Conservation (phyloP, 805 yeast species). For the Starmerella apicola region DNA sequence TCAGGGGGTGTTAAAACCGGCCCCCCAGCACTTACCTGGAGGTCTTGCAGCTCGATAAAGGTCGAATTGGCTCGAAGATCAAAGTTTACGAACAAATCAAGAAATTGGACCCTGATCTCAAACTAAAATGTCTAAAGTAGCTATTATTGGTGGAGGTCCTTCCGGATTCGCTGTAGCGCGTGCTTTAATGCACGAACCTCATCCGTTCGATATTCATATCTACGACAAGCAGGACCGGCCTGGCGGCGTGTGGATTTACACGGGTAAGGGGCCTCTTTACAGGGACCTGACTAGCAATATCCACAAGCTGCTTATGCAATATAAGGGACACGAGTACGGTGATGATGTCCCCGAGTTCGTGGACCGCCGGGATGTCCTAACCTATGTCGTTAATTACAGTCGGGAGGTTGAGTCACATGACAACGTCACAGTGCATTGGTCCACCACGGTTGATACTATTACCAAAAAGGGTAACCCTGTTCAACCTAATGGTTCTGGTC, state of each 20-base stretch:
- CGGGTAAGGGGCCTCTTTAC: slow-evolving; percentile 42
- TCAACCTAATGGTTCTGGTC: too few relatives aligned
- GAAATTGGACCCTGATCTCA: too few relatives aligned
- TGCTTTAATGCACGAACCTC: slow-evolving; percentile 39
- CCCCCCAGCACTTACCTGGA: too few relatives aligned
- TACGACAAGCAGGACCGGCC: slow-evolving; percentile 45
- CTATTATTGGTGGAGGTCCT: slow-evolving; percentile 72
- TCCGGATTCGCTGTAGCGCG: slow-evolving; percentile 55
- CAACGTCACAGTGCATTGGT: slow-evolving; percentile 30
- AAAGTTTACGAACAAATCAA: too few relatives aligned
- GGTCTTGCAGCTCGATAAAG: too few relatives aligned
- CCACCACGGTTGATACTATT: slow-evolving; percentile 38
- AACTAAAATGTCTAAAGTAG: slow-evolving; percentile 33
- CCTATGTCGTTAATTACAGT: slow-evolving; percentile 49
- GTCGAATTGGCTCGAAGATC: too few relatives aligned
- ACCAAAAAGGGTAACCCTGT: slow-evolving; percentile 22
- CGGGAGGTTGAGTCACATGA: slow-evolving; percentile 28
- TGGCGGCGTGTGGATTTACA: slow-evolving; percentile 79
- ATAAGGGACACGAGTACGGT: slow-evolving; percentile 40
- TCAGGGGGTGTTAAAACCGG: too few relatives aligned
- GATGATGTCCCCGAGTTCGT: slow-evolving; percentile 42
- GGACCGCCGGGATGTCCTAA: slow-evolving; percentile 43
- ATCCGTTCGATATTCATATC: slow-evolving; percentile 39
- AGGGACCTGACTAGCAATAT: slow-evolving; percentile 59
- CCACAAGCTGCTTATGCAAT: slow-evolving; percentile 55